phyloP scores from a whole-genome alignment of 2,329 filamentous ascomycete species.

The Thermomyces lanuginosus region DNA sequence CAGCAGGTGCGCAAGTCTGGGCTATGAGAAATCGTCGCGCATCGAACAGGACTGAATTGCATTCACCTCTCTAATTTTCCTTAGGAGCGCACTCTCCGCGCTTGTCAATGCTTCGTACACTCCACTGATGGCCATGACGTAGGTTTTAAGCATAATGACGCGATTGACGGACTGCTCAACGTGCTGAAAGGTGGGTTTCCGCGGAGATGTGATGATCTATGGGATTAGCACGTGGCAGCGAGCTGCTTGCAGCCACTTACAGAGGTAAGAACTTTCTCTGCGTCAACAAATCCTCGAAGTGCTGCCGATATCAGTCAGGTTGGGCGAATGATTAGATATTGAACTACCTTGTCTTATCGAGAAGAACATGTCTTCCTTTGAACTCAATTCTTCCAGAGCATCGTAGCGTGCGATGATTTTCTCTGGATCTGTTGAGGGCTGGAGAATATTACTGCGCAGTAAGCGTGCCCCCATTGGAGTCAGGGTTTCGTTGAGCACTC shows the following conservation, averaged over 20 bases:
- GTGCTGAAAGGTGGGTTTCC: constrained; percentile 46
- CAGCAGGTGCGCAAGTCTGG: constrained; percentile 48
- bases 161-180: constrained; percentile 74
- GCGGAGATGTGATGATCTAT: constrained; percentile 61
- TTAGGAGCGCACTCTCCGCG: constrained; percentile 47
- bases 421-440: constrained; percentile 59
- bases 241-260: constrained; percentile 27
- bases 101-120: constrained; percentile 52
- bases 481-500: constrained; percentile 64
- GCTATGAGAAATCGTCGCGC: background rate
- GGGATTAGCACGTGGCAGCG: background rate
- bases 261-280: constrained; percentile 62
- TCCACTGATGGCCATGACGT: constrained; percentile 50
- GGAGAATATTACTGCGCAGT: constrained; percentile 69
- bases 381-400: constrained; percentile 65
- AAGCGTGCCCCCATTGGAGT: constrained; percentile 82
- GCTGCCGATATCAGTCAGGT: constrained; percentile 28
- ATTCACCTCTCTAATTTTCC: constrained; percentile 46
- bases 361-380: constrained; percentile 72
- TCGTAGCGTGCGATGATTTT: constrained; percentile 61
- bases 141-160: constrained; percentile 72
- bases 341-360: constrained; percentile 50
- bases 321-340: background rate
- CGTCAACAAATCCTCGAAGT: constrained; percentile 59
- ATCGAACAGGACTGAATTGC: constrained; percentile 1